A percentile compares a stretch with the other conserved stretches of the same genome.
phyloP scores from a whole-genome alignment of 805 yeast genomes.

The Saccharomycopsis oosterbeekiorum region DNA sequence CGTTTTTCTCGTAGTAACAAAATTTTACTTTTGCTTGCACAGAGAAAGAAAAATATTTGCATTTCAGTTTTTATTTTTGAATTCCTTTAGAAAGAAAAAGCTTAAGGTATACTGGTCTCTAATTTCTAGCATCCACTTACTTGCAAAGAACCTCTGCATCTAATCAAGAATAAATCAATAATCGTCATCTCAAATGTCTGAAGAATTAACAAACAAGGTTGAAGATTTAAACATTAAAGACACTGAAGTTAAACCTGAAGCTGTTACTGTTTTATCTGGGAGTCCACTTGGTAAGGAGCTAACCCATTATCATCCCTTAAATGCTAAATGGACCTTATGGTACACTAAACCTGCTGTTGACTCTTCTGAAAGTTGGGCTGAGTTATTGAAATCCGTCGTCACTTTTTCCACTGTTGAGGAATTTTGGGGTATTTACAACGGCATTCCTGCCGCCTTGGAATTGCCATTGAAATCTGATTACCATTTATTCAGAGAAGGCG shows the following conservation, averaged over 20 bases:
- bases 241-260: conserved; percentile 19
- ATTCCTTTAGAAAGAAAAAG: too few relatives aligned
- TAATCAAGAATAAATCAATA: not conserved
- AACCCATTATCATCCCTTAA: conserved; percentile 78
- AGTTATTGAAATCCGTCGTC: conserved; percentile 84
- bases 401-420: conserved; percentile 93
- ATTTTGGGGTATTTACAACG: conserved; percentile 96
- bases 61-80: too few relatives aligned
- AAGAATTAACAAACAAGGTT: conserved; percentile 35
- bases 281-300: conserved; percentile 34
- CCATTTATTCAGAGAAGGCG: conserved; percentile 87
- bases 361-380: conserved; percentile 79
- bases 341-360: conserved; percentile 87
- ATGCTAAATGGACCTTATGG: conserved; percentile 93
- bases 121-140: too few relatives aligned
- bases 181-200: conserved; percentile 27
- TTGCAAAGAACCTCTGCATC: too few relatives aligned
- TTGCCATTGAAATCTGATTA: conserved; percentile 89
- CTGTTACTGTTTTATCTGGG: conserved; percentile 10
- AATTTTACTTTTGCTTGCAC: too few relatives aligned
- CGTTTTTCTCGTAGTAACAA: too few relatives aligned
- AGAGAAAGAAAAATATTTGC: too few relatives aligned
- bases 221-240: conserved; percentile 34
- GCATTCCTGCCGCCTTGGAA: conserved; percentile 85
- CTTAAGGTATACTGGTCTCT: too few relatives aligned